phyloP scores from a whole-genome alignment of 2,329 filamentous ascomycete genomes.

The Talaromyces sp. region DNA sequence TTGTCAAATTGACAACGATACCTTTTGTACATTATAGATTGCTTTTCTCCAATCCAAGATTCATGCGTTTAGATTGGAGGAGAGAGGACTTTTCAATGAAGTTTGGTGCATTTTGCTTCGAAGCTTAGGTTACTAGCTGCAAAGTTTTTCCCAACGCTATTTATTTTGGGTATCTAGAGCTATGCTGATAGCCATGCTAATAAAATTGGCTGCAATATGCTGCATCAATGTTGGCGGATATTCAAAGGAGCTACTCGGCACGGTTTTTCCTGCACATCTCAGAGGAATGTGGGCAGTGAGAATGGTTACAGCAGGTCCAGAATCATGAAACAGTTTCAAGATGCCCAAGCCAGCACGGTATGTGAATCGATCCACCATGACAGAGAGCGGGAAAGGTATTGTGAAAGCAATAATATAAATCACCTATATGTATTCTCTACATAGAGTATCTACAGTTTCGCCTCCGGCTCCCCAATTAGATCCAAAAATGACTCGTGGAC shows the following conservation, averaged over 20 bases:
- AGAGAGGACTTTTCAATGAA: no score
- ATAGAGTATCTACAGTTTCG: slow-evolving; percentile 29
- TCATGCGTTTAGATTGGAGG: no score
- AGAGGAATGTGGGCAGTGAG: not conserved
- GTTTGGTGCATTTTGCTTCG: no score
- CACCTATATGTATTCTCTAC: not conserved
- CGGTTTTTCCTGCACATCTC: not conserved
- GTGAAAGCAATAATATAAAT: no score
- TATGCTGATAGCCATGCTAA: slow-evolving; percentile 20
- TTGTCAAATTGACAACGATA: no score
- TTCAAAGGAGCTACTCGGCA: slow-evolving; percentile 13
- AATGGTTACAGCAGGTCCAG: not conserved
- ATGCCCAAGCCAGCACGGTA: not conserved
- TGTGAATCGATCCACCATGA: no score
- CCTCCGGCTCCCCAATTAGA: slow-evolving; percentile 69
- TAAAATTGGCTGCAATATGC: slow-evolving; percentile 18
- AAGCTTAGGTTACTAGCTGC: not conserved
- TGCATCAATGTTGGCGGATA: slow-evolving; percentile 16
- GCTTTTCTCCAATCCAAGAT: no score
- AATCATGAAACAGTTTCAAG: not conserved
- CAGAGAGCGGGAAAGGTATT: no score
- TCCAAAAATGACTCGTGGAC: slow-evolving; percentile 77
- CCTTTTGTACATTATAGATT: no score
- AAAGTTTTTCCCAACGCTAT: slow-evolving; percentile 14
- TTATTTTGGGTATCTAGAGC: slow-evolving; percentile 18